phyloP scores from a whole-genome alignment of 257 asterid genomes.

The Agastache rugosa region DNA sequence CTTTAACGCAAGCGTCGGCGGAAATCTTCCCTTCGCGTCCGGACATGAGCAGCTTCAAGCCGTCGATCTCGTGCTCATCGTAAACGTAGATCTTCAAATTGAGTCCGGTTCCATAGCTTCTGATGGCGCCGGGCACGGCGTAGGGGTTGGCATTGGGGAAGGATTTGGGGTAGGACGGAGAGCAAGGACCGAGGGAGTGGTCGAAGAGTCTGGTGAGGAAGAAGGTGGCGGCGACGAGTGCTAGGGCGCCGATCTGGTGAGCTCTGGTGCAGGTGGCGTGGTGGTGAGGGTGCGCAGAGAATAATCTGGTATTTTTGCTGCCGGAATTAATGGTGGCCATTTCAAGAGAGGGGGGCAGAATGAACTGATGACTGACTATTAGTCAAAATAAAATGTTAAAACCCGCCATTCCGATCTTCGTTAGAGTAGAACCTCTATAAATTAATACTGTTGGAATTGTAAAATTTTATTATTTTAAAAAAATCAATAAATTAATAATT shows the following conservation, averaged over 20 bases:
- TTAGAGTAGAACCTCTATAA: no score
- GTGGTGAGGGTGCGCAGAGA: slow-evolving; percentile 41
- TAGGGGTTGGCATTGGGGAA: slow-evolving; percentile 32
- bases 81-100: slow-evolving; percentile 84
- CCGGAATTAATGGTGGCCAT: slow-evolving; percentile 50
- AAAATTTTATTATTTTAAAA: no score
- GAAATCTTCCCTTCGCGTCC: slow-evolving; percentile 85
- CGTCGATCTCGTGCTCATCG: slow-evolving; percentile 80
- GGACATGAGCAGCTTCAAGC: slow-evolving; percentile 64
- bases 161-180: slow-evolving; percentile 37
- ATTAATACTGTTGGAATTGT: no score
- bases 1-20: slow-evolving; percentile 77
- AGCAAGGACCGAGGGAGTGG: slow-evolving; percentile 51
- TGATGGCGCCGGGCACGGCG: slow-evolving; percentile 27
- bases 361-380: neutral
- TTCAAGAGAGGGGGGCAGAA: slow-evolving; percentile 13
- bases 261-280: slow-evolving; percentile 62
- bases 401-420: neutral
- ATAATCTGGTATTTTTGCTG: slow-evolving; percentile 46
- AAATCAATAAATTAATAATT: no score
- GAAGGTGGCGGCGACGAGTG: slow-evolving; percentile 70
- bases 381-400: neutral
- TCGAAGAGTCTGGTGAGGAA: slow-evolving; percentile 80
- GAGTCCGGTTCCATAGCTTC: slow-evolving; percentile 54
- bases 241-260: slow-evolving; percentile 86